Evolutionary conservation across 768 basidiomycete species (phyloP).

Genomic region (Collybia sordida): DNA sequence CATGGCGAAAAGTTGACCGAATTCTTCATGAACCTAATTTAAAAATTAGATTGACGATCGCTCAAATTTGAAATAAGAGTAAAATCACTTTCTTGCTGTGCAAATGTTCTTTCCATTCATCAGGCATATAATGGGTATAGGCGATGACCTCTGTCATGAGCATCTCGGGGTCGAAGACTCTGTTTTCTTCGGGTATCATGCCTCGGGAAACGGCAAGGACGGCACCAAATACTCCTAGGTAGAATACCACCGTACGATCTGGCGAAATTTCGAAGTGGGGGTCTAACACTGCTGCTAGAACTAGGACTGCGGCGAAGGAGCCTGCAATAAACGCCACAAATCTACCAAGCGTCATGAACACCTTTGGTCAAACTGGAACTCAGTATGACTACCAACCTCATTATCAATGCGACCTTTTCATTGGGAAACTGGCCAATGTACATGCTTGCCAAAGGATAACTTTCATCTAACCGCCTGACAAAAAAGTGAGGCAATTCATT

Average conservation of each 20-base stretch:
- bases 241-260: constrained; percentile 92
- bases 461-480: constrained; percentile 79
- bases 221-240: constrained; percentile 84
- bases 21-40: constrained; percentile 81
- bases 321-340: constrained; percentile 97
- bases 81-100: constrained; percentile 78
- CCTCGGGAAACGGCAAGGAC: constrained; percentile 88
- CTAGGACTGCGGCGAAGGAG: constrained; percentile 93
- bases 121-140: constrained; percentile 96
- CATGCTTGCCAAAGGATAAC: constrained; percentile 87
- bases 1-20: constrained; percentile 91
- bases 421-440: constrained; percentile 99
- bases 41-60: constrained; percentile 1
- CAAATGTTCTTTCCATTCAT: constrained; percentile 84
- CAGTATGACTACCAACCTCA: constrained; percentile 59
- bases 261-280: constrained; percentile 95
- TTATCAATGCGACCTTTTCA: constrained; percentile 84
- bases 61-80: constrained; percentile 7
- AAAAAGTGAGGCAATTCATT: constrained; percentile 97
- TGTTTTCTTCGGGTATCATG: constrained; percentile 94
- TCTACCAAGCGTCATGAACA: constrained; percentile 35
- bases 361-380: neutral
- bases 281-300: constrained; percentile 89
- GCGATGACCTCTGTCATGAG: constrained; percentile 91
- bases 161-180: constrained; percentile 90